phyloP scores from a whole-genome alignment of 2,329 filamentous ascomycete genomes.

The Apiospora marii region DNA sequence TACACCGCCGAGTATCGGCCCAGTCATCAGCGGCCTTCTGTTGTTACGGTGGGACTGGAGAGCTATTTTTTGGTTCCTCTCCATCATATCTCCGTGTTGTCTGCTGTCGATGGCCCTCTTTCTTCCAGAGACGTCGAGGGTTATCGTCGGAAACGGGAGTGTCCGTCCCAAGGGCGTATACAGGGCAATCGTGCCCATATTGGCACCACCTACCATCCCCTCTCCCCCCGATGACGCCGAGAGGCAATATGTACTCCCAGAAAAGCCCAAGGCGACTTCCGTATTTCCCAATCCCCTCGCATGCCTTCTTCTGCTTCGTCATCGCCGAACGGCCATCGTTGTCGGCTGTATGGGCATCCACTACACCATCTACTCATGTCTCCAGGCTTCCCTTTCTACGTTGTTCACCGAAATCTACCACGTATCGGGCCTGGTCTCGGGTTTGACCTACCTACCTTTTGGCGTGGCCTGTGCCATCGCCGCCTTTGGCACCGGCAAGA shows the following conservation, averaged over 20 bases:
- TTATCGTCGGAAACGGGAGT: conserved; percentile 26
- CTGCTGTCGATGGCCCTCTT: conserved; percentile 25
- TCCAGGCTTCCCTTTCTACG: conserved; percentile 29
- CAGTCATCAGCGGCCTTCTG: conserved; percentile 27
- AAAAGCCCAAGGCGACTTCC: neutral
- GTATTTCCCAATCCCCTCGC: conserved; percentile 20
- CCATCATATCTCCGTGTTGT: conserved; percentile 12
- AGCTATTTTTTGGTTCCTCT: conserved; percentile 30
- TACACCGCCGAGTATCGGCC: conserved; percentile 24
- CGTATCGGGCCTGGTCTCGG: conserved; percentile 26
- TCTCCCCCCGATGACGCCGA: neutral
- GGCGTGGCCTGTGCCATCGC: conserved; percentile 27
- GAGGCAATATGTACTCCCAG: neutral
- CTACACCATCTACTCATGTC: conserved; percentile 30
- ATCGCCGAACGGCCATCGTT: conserved; percentile 20
- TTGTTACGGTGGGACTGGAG: conserved; percentile 24
- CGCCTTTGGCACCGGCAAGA: conserved; percentile 25
- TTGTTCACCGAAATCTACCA: conserved; percentile 27
- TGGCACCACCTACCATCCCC: neutral
- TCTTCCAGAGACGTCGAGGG: conserved; percentile 23
- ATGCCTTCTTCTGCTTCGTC: conserved; percentile 20
- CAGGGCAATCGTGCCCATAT: neutral
- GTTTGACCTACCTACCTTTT: conserved; percentile 30
- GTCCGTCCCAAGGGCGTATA: neutral
- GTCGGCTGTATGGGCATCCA: conserved; percentile 23